phyloP scores from a whole-genome alignment of 2,329 filamentous ascomycete species.

The Penicillium verrucosum region DNA sequence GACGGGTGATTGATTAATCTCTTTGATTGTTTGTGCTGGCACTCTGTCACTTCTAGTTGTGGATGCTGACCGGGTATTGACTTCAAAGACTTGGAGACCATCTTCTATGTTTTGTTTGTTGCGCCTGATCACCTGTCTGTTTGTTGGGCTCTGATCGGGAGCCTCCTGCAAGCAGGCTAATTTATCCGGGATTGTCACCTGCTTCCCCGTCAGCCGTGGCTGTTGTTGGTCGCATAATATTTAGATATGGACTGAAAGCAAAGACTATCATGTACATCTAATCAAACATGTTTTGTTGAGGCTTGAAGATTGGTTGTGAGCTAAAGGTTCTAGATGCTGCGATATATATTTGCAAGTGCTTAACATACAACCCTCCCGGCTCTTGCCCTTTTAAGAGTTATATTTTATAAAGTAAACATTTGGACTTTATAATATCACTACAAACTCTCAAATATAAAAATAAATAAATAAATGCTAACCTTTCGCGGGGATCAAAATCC shows the following conservation, averaged over 20 bases:
- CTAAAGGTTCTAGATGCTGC: background rate
- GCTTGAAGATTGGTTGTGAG: background rate
- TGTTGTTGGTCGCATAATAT: background rate
- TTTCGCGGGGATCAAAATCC: background rate
- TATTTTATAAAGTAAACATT: background rate
- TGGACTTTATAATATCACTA: background rate
- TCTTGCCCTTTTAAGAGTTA: too few relatives aligned
- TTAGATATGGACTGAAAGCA: background rate
- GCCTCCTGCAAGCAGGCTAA: conserved; percentile 1
- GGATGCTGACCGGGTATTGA: background rate
- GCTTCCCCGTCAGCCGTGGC: conserved; percentile 2
- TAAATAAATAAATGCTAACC: too few relatives aligned
- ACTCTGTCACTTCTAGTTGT: background rate
- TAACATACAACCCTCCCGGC: too few relatives aligned
- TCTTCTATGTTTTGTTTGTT: background rate
- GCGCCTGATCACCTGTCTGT: background rate
- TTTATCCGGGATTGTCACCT: background rate
- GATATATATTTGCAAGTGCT: background rate
- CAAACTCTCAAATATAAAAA: background rate
- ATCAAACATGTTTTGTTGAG: background rate
- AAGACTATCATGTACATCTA: background rate
- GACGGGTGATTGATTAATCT: background rate
- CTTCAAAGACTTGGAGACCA: background rate
- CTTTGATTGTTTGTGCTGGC: background rate
- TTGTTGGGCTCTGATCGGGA: background rate